Base-by-base conservation (phyloP, 2,329 filamentous ascomycete species). In the Neurospora crassa region DNA sequence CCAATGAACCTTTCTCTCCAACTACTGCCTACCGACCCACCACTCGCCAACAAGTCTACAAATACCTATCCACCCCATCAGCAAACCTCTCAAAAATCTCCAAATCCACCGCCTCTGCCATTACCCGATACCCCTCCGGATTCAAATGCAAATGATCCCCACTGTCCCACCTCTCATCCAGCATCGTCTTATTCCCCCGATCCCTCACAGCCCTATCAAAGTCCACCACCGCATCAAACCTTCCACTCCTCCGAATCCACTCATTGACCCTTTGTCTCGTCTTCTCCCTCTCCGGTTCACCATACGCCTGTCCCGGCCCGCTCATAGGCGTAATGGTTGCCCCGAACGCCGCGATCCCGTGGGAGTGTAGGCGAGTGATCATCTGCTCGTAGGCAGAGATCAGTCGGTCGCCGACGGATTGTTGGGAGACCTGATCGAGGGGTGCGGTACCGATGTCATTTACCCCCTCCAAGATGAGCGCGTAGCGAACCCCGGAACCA, bases 111-210 rank as follows among this genome's bases (percentile, higher is more conserved):
- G 80, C 78, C 53, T 84, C 81, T 3, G 87, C 88, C 79, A 91
- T 80, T 5, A 82, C 82, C 76, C 83, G 79, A 76, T 89, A 91
- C 0, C 87, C 89, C 3, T 74, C 78, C 1, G 83, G 82, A 75
- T 85, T 88, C 2, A 86, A 82, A 80, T 91, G 89, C 74, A 91
- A 77, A 76, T 87, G 87, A 77, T 91, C 89, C 0, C 89, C 89
- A 2, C 81, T 84, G 73, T 90, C 83, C 74, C 83, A 89, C 72
- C 75, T 74, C 7, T 78, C 77, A 29, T 79, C 79, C 76, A 89
- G 75, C 76, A 81, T 79, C 37, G 81, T 85, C 53, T 73, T 80
- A 67, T 85, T 83, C 43, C 78, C 77, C 3, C 81, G 80, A 76
- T 90, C 84, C 47, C 85, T 79, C 29, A 90, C 77, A 1, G 85